Percentiles rank a stretch among this genome's conserved stretches.
Evolutionary conservation across 1,139 yeast species (phyloP).

Genomic region (Debaryomyces udenii): DNA sequence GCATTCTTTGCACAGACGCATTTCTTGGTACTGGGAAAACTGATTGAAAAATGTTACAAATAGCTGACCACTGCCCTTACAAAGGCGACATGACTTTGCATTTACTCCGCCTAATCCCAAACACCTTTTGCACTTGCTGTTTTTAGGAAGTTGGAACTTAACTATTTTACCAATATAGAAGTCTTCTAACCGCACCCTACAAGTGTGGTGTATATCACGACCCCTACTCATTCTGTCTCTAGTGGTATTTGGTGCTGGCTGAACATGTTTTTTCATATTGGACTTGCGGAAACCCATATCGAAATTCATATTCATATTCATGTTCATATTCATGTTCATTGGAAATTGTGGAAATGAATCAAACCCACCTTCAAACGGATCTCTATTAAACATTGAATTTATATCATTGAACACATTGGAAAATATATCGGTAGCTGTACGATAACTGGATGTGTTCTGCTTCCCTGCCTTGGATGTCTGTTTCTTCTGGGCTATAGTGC

Average conservation of each 20-base stretch:
- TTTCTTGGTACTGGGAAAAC: slow-evolving; percentile 38
- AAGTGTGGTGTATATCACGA: slow-evolving; percentile 46
- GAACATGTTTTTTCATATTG: slow-evolving; percentile 23
- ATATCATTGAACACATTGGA: slow-evolving; percentile 45
- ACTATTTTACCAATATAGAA: slow-evolving; percentile 43
- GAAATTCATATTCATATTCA: slow-evolving; percentile 15
- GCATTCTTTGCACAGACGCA: slow-evolving; percentile 39
- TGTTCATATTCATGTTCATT: slow-evolving; percentile 12
- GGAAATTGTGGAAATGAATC: slow-evolving; percentile 15
- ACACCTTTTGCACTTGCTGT: slow-evolving; percentile 37
- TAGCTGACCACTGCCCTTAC: slow-evolving; percentile 45
- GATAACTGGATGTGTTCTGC: slow-evolving; percentile 12
- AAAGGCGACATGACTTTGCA: slow-evolving; percentile 35
- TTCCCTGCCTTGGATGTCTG: slow-evolving; percentile 11
- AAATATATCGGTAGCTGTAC: slow-evolving; percentile 33
- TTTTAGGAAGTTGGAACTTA: slow-evolving; percentile 44
- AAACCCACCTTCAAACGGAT: slow-evolving; percentile 15
- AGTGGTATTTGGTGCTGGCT: slow-evolving; percentile 23
- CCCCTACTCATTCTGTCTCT: slow-evolving; percentile 25
- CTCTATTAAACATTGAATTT: slow-evolving; percentile 33
- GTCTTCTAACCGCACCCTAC: slow-evolving; percentile 40
- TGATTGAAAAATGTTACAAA: slow-evolving; percentile 35
- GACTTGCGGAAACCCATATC: slow-evolving; percentile 10
- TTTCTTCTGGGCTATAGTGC: slow-evolving; percentile 21
- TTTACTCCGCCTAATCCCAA: slow-evolving; percentile 43